A percentile compares a stretch with the other conserved stretches of the same genome.
Evolutionary conservation across 106 monocot genomes (phyloP).

Genomic region (Apostasia shenzhenica): DNA sequence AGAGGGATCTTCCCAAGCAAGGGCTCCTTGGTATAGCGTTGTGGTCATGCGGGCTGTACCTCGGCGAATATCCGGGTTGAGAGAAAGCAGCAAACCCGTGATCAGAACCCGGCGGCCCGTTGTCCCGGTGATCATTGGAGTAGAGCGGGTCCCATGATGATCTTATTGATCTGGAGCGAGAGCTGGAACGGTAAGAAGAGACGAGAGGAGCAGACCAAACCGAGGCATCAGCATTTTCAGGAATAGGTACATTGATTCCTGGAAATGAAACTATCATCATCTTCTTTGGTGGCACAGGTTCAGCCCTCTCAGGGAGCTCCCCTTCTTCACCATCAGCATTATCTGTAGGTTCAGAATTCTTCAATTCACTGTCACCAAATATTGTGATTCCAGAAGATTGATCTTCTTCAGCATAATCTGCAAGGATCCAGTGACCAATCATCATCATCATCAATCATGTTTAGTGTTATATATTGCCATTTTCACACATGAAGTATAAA

Average conservation of each 20-base stretch:
- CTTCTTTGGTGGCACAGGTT: conserved; percentile 29
- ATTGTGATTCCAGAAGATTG: conserved; percentile 86
- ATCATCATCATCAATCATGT: too few relatives aligned
- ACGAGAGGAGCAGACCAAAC: conserved; percentile 34
- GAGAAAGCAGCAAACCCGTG: conserved; percentile 5
- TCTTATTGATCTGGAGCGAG: conserved; percentile 9
- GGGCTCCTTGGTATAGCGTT: conserved; percentile 26
- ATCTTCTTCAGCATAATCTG: conserved; percentile 53
- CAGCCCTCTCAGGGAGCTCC: conserved; percentile 58
- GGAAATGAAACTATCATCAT: conserved; percentile 75
- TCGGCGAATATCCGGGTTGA: conserved; percentile 24
- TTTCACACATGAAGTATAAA: too few relatives aligned
- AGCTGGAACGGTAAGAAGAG: neutral
- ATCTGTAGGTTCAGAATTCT: too few relatives aligned
- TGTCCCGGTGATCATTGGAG: conserved; percentile 23
- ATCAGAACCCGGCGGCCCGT: conserved; percentile 13
- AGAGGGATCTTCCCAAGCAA: conserved; percentile 38
- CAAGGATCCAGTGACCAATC: neutral
- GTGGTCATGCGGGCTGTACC: conserved; percentile 47
- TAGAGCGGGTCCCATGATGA: neutral
- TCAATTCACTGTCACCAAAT: conserved; percentile 43
- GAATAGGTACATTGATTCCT: conserved; percentile 82
- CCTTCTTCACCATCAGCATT: conserved; percentile 76
- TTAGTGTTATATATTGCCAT: too few relatives aligned
- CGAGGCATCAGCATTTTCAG: conserved; percentile 61